phyloP scores from a whole-genome alignment of 495 filamentous ascomycete species.

The Cudoniella acicularis region DNA sequence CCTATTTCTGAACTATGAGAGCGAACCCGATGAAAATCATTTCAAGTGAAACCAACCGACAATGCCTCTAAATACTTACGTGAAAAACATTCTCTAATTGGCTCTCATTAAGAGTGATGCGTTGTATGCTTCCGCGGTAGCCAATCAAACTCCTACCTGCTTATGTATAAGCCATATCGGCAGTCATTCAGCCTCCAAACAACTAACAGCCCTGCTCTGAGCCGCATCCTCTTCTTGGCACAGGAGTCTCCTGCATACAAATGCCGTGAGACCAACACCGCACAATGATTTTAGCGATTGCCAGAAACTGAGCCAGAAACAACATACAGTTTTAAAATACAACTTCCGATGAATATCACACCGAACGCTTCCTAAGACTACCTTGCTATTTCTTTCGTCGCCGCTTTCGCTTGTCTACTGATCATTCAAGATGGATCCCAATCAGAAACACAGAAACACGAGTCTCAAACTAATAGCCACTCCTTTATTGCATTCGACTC shows the following conservation, averaged over 20 bases:
- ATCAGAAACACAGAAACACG: too few species aligned
- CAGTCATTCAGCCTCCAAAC: neutral
- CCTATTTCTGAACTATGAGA: too few species aligned
- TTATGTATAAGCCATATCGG: neutral
- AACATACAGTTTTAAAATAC: neutral
- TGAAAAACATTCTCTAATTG: neutral
- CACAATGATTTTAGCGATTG: neutral
- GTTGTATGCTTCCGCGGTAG: neutral
- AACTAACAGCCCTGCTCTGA: neutral
- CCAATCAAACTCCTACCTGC: neutral
- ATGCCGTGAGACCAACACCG: neutral
- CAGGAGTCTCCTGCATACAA: neutral
- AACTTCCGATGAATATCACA: too few species aligned
- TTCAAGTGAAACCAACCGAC: neutral
- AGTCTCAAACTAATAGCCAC: too few species aligned
- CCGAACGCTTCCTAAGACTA: too few species aligned
- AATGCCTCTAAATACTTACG: neutral
- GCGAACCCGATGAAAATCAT: too few species aligned
- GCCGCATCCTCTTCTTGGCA: neutral
- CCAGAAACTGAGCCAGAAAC: neutral
- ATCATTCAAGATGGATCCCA: too few species aligned
- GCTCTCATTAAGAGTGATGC: neutral
- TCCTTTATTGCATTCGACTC: too few species aligned
- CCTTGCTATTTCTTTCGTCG: too few species aligned
- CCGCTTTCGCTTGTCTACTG: too few species aligned